Conservation (phyloP, 345 rosid genomes). For the Clarkia xantiana region DNA sequence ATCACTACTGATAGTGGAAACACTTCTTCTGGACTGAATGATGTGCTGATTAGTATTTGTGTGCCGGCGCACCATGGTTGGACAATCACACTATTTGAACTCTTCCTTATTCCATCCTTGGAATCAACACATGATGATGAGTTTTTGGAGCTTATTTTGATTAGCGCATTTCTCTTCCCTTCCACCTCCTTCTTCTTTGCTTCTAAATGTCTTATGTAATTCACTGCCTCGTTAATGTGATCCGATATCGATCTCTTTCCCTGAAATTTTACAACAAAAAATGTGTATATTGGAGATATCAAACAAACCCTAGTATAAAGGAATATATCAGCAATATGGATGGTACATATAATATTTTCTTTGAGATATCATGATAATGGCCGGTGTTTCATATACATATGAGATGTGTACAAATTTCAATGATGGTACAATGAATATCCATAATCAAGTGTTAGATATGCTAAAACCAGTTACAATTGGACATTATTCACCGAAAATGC, state of each 20-base stretch:
- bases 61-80: slow-evolving; percentile 15
- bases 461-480: too few species aligned
- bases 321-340: too few species aligned
- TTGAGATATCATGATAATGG: too few species aligned
- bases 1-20: slow-evolving; percentile 36
- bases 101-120: too few species aligned
- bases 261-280: slow-evolving; percentile 17
- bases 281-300: neutral
- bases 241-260: slow-evolving; percentile 79
- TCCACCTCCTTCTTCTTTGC: slow-evolving; percentile 28
- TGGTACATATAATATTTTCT: too few species aligned
- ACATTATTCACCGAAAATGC: too few species aligned
- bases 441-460: too few species aligned
- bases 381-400: too few species aligned
- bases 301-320: slow-evolving; percentile 1
- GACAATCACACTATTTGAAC: too few species aligned
- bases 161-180: slow-evolving; percentile 27
- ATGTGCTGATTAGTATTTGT: slow-evolving; percentile 31
- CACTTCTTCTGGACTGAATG: slow-evolving; percentile 12
- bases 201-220: slow-evolving; percentile 40
- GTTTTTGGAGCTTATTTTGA: slow-evolving; percentile 13
- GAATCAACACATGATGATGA: too few species aligned
- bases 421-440: too few species aligned
- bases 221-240: slow-evolving; percentile 56
- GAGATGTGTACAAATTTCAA: too few species aligned